These are phyloP conservation scores for Sporothrix brunneoviolacea DNA, from an alignment of 2,329 filamentous ascomycete genomes.

Conservation along the genomic window DNA sequence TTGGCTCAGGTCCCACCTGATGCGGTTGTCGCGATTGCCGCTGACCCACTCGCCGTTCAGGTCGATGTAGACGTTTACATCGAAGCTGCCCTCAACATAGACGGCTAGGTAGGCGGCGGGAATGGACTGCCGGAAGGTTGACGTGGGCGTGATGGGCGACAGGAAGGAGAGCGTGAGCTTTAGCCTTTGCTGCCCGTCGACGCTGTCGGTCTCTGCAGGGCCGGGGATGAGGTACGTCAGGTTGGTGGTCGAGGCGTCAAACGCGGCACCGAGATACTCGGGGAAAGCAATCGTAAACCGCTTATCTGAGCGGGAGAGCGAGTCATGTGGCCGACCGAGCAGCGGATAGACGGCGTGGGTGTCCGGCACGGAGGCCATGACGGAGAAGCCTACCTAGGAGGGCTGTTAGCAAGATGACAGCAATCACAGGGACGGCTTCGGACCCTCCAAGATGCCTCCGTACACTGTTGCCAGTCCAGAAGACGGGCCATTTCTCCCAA, in stretches of 20 bases:
- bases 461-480: constrained; percentile 29
- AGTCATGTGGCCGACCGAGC: constrained; percentile 46
- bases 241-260: constrained; percentile 22
- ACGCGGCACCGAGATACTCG: constrained; percentile 21
- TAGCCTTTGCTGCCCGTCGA: constrained; percentile 22
- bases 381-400: constrained; percentile 40
- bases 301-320: constrained; percentile 28
- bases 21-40: constrained; percentile 60
- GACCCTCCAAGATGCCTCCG: background rate
- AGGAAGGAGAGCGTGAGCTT: constrained; percentile 50
- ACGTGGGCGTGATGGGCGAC: constrained; percentile 74
- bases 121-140: constrained; percentile 70
- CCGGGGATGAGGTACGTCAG: constrained; percentile 38
- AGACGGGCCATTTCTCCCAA: constrained; percentile 79
- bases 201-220: constrained; percentile 3
- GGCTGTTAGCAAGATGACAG: background rate
- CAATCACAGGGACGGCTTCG: too few relatives aligned
- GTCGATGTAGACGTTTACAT: constrained; percentile 60
- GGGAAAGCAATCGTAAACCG: constrained; percentile 36
- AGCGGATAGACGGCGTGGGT: constrained; percentile 41
- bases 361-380: constrained; percentile 40
- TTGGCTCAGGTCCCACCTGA: constrained; percentile 61
- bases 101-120: constrained; percentile 76
- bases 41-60: constrained; percentile 77
- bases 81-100: constrained; percentile 58